phyloP scores from a whole-genome alignment of 1,284 basidiomycete genomes.

The Ceratorhiza oryzae-sativae region DNA sequence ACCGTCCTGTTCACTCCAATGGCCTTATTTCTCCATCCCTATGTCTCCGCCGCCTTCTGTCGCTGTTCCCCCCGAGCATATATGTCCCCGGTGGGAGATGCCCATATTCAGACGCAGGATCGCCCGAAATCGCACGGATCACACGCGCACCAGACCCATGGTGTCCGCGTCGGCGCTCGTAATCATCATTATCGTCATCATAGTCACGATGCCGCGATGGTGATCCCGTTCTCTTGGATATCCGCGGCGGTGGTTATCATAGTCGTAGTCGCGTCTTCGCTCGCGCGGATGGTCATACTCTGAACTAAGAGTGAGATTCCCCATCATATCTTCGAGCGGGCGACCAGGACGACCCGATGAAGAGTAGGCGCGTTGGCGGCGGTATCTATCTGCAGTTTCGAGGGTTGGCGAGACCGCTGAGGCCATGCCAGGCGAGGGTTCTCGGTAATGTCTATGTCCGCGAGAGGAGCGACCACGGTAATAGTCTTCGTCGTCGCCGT shows the following conservation, averaged over 20 bases:
- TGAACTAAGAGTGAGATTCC: not conserved
- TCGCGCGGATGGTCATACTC: not conserved
- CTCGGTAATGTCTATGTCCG: not conserved
- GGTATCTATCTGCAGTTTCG: conserved; percentile 3
- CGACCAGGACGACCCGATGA: not conserved
- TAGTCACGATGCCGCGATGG: not conserved
- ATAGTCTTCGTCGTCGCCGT: not conserved
- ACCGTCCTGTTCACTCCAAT: no score
- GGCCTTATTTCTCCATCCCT: not conserved
- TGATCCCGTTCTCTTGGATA: not conserved
- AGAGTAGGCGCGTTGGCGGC: conserved; percentile 3
- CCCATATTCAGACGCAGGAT: conserved; percentile 1
- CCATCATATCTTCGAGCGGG: conserved; percentile 4
- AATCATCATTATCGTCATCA: not conserved
- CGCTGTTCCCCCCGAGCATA: conserved; percentile 4
- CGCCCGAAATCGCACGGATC: conserved; percentile 10
- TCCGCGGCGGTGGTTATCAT: not conserved
- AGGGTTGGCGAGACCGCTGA: not conserved
- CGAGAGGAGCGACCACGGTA: not conserved
- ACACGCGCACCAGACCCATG: not conserved
- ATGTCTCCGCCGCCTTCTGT: not conserved
- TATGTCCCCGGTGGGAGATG: conserved; percentile 33
- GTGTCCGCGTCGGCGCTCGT: not conserved
- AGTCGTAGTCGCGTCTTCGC: not conserved
- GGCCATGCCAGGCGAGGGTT: not conserved